Evolutionary conservation across 371 early-diverging fungal species (phyloP), one percentile per base, ranked within the genome.

Genomic region (Apophysomyces trapeziformis): DNA sequence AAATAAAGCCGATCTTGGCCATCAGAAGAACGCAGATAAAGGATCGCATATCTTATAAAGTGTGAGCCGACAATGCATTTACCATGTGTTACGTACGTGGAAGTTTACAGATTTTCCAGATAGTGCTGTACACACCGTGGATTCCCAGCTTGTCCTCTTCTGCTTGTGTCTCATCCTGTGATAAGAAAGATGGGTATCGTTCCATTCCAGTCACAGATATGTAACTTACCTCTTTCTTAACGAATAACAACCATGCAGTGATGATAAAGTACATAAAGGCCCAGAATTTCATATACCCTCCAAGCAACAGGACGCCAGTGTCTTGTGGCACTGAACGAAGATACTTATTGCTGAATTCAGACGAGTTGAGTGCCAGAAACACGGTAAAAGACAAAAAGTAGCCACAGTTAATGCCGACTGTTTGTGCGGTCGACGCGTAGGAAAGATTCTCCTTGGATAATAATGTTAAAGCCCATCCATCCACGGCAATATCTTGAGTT

Each of bases 401-500:
- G 38, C 99, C 96, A 36, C 90, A 89, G 76, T 96, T 99, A 57
- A 99, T 83, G 6, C 98, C 99, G 58, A 99, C 92, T 1, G 99
- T 98, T 74, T 99, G 98, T 11, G 95, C 96, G 0, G 96, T 95
- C 18, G 95, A 95, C 0, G 98, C 97, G 75, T 89, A 93, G 0
- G 92, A 90, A 47, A 95, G 75, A 69, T 91, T 92, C 58, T 97
- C 95, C 67, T 95, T 92, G 11, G 93, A 90, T 43, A 98, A 76
- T 26, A 98, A 76, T 0, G 96, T 96, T 61, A 98, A 74, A 2
- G 98, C 98, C 98, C 98, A 98, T 7, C 92, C 99, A 72, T 98
- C 99, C 5, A 99, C 98, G 13, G 99, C 98, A 73, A 99, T 96
- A 71, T 98, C 98, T 80, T 99, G 99, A 0, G 99, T 99, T 0